A percentile compares a stretch with the other conserved stretches of the same genome.
Evolutionary conservation across 352 stramenopile species (phyloP).

Genomic region (Pythium aristosporum): DNA sequence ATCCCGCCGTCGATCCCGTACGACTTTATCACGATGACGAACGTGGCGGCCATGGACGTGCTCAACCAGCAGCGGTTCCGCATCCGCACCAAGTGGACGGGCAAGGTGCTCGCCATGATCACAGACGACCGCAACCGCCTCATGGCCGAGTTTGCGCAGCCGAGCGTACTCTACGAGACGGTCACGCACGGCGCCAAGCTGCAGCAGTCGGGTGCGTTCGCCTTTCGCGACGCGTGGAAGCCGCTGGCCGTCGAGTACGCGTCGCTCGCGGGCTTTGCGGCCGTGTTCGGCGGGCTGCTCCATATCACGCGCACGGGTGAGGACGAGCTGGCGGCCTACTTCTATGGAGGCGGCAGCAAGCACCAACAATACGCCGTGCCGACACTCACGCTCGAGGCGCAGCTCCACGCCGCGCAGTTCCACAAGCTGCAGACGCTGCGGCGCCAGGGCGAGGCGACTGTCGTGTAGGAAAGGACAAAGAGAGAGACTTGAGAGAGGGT

Average conservation of each 20-base stretch:
- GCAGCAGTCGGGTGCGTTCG: slow-evolving; percentile 29
- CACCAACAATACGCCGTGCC: slow-evolving; percentile 23
- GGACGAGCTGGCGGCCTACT: slow-evolving; percentile 25
- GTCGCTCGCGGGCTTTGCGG: slow-evolving; percentile 41
- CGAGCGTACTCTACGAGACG: slow-evolving; percentile 41
- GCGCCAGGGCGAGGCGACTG: slow-evolving; percentile 35
- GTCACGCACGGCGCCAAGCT: slow-evolving; percentile 39
- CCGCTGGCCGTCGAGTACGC: slow-evolving; percentile 36
- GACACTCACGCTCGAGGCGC: slow-evolving; percentile 35
- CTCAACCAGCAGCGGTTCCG: slow-evolving; percentile 50
- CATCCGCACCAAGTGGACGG: slow-evolving; percentile 41
- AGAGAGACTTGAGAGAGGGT: background rate
- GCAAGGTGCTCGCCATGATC: slow-evolving; percentile 53
- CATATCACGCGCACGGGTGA: slow-evolving; percentile 26
- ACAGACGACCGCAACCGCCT: slow-evolving; percentile 57
- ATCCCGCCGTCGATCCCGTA: slow-evolving; percentile 51
- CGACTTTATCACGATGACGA: slow-evolving; percentile 52
- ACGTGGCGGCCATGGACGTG: slow-evolving; percentile 49
- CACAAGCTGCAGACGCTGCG: slow-evolving; percentile 33
- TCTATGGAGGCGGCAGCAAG: slow-evolving; percentile 2
- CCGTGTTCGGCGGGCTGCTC: slow-evolving; percentile 41
- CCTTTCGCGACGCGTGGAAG: slow-evolving; percentile 42
- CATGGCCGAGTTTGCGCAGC: slow-evolving; percentile 40
- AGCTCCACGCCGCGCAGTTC: slow-evolving; percentile 43
- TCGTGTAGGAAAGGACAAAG: slow-evolving; percentile 26